Percentiles rank a stretch among this genome's conserved stretches.
Conservation (phyloP, 805 yeast species). For the Ogataea ganodermae region DNA sequence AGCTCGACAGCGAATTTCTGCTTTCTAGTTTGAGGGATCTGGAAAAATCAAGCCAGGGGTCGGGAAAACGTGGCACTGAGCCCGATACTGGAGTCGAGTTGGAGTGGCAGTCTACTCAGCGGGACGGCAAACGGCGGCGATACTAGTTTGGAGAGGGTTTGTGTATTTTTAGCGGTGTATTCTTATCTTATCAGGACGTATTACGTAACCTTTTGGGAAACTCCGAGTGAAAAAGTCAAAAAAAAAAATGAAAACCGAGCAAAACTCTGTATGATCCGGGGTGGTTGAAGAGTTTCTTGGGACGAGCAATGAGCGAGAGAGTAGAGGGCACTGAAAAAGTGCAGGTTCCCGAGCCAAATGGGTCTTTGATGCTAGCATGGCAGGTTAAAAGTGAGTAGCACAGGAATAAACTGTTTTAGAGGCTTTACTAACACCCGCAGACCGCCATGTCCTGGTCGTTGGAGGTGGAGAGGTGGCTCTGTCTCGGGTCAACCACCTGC, state of each 20-base stretch:
- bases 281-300: no score
- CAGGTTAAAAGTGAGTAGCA: conserved; percentile 56
- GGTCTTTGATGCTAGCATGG: conserved; percentile 71
- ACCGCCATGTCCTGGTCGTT: conserved; percentile 65
- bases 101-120: no score
- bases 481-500: conserved; percentile 63
- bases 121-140: neutral
- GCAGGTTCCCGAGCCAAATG: conserved; percentile 40
- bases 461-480: conserved; percentile 83
- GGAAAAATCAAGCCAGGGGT: neutral
- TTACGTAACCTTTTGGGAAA: no score
- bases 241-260: no score
- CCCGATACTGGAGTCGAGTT: no score
- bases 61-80: no score
- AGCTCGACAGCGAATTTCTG: no score
- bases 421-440: conserved; percentile 23
- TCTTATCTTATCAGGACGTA: neutral
- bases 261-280: no score
- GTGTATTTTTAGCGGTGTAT: neutral
- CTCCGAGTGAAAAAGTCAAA: neutral
- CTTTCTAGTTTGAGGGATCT: no score
- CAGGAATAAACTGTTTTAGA: neutral
- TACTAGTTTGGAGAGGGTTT: neutral
- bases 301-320: neutral
- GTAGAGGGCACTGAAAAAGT: neutral